phyloP scores from a whole-genome alignment of 305 asterid genomes.

The Withania somnifera region DNA sequence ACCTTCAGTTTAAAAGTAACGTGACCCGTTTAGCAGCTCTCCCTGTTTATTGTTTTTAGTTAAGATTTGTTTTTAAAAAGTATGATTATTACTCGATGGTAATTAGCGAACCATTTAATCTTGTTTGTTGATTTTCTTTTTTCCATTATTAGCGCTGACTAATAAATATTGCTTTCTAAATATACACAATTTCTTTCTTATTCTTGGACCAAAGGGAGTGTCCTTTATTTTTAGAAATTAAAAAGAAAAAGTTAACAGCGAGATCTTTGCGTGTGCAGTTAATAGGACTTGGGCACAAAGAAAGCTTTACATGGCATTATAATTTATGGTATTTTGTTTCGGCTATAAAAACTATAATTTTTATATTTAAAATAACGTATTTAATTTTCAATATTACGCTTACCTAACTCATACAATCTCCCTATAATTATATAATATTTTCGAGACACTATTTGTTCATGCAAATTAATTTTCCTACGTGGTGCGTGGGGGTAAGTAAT shows the following conservation, averaged over 20 bases:
- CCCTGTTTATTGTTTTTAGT: too few species aligned
- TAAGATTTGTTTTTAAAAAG: too few species aligned
- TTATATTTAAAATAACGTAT: too few species aligned
- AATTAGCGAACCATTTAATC: neutral
- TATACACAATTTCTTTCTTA: neutral
- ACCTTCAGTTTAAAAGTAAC: too few species aligned
- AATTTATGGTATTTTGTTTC: neutral
- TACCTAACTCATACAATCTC: too few species aligned
- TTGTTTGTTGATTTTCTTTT: too few species aligned
- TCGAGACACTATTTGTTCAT: neutral
- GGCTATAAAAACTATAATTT: too few species aligned
- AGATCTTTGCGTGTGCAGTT: neutral
- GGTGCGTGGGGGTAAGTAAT: too few species aligned
- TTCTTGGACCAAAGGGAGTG: neutral
- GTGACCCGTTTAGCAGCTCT: too few species aligned
- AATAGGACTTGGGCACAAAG: neutral
- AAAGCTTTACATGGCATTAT: neutral
- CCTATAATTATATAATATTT: too few species aligned
- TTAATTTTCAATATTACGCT: too few species aligned
- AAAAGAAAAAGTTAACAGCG: too few species aligned
- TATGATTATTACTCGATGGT: neutral
- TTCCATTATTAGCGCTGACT: neutral
- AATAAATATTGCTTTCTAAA: neutral
- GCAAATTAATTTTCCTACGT: neutral
- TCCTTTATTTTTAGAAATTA: neutral